Evolutionary conservation across 768 basidiomycete genomes (phyloP).

Genomic region (Macrocybe gigantea): DNA sequence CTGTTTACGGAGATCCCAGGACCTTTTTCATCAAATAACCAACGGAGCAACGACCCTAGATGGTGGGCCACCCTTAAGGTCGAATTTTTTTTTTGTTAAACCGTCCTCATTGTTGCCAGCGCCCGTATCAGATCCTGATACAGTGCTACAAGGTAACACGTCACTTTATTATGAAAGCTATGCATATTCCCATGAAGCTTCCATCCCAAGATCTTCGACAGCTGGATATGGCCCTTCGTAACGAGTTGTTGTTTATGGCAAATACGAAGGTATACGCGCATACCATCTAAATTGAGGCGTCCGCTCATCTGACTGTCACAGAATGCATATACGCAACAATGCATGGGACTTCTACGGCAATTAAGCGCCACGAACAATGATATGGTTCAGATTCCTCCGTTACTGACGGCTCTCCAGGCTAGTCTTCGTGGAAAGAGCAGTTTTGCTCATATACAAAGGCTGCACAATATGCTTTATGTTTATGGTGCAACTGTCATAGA

Average conservation of each 20-base stretch:
- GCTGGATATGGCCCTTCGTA: slow-evolving; percentile 53
- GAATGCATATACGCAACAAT: slow-evolving; percentile 71
- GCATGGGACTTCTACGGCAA: slow-evolving; percentile 59
- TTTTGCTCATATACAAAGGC: slow-evolving; percentile 85
- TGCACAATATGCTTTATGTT: slow-evolving; percentile 87
- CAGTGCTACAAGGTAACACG: slow-evolving; percentile 42
- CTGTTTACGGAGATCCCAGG: slow-evolving; percentile 51
- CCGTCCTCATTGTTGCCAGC: slow-evolving; percentile 12
- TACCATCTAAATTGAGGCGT: neutral
- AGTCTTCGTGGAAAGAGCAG: slow-evolving; percentile 73
- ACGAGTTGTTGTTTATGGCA: slow-evolving; percentile 53
- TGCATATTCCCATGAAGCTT: slow-evolving; percentile 1
- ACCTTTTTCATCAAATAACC: slow-evolving; percentile 49
- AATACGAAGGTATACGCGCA: slow-evolving; percentile 43
- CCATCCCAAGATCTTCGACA: slow-evolving; percentile 45
- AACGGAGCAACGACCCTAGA: slow-evolving; percentile 47
- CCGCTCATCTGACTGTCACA: slow-evolving; percentile 28
- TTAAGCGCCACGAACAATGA: slow-evolving; percentile 81
- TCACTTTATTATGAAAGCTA: too few relatives aligned
- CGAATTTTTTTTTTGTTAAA: neutral
- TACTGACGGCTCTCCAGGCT: slow-evolving; percentile 58
- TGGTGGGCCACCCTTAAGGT: slow-evolving; percentile 22
- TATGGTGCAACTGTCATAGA: slow-evolving; percentile 91
- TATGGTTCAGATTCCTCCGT: slow-evolving; percentile 66
- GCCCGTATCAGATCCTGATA: slow-evolving; percentile 44